Evolutionary conservation across 2,329 filamentous ascomycete species (phyloP).

Genomic region (Botryotinia globosa): DNA sequence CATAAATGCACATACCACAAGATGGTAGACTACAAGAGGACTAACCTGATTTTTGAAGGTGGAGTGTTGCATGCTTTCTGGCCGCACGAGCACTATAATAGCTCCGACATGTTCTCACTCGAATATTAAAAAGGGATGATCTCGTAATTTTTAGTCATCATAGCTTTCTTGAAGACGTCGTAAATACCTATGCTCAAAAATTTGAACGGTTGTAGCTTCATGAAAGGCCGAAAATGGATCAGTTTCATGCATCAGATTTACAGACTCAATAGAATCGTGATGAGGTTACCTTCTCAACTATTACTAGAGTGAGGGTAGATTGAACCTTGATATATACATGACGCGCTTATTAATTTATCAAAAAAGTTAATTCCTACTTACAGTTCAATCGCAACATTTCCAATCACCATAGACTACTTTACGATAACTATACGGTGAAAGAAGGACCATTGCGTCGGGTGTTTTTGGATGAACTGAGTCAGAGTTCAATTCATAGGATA

Average conservation of each 20-base stretch:
- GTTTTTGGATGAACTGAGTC: background rate
- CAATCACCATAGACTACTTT: background rate
- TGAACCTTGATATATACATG: background rate
- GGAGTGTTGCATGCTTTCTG: background rate
- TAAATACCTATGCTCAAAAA: background rate
- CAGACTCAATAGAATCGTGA: background rate
- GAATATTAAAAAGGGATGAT: background rate
- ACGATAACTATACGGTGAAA: background rate
- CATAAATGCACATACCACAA: background rate
- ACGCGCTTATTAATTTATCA: background rate
- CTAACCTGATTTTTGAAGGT: background rate
- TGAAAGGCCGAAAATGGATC: background rate
- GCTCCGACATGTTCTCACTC: background rate
- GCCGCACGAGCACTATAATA: background rate
- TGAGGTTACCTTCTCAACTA: background rate
- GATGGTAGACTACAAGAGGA: background rate
- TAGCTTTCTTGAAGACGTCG: background rate
- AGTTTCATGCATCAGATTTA: background rate
- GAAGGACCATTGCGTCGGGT: background rate
- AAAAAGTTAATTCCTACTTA: background rate
- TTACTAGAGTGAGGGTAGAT: background rate
- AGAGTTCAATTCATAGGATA: background rate
- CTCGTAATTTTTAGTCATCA: background rate
- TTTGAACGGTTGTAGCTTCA: background rate
- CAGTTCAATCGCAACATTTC: background rate